A percentile compares a stretch with the other conserved stretches of the same genome.
phyloP scores from a whole-genome alignment of 2,329 filamentous ascomycete genomes.

The Chrysosporium queenslandicum region DNA sequence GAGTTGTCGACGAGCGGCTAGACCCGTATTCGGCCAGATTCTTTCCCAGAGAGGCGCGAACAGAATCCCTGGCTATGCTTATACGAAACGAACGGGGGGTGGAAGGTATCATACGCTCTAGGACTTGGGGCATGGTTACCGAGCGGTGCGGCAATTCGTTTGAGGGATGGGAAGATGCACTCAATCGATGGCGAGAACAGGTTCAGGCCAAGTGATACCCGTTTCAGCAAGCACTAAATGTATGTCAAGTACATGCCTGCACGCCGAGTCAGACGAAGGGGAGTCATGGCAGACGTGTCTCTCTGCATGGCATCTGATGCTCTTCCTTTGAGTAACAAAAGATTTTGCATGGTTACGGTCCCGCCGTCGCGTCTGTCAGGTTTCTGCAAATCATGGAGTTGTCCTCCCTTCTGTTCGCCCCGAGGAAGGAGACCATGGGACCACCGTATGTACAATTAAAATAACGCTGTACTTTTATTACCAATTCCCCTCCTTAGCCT shows the following conservation, averaged over 20 bases:
- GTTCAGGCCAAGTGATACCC: background rate
- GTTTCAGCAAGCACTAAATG: background rate
- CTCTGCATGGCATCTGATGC: too few relatives aligned
- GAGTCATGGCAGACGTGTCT: background rate
- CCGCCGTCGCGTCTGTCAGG: too few relatives aligned
- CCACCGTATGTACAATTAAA: too few relatives aligned
- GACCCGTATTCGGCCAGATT: slow-evolving; percentile 86
- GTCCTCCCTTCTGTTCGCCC: too few relatives aligned
- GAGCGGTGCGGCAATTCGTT: slow-evolving; percentile 59
- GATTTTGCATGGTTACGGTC: too few relatives aligned
- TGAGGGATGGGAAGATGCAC: slow-evolving; percentile 54
- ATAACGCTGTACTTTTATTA: background rate
- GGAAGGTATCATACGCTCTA: slow-evolving; percentile 66
- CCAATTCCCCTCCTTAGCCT: background rate
- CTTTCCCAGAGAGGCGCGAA: slow-evolving; percentile 62
- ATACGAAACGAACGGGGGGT: slow-evolving; percentile 60
- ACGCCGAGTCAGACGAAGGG: background rate
- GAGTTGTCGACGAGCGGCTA: slow-evolving; percentile 72
- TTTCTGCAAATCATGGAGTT: too few relatives aligned
- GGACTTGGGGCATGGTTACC: slow-evolving; percentile 70
- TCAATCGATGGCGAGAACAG: slow-evolving; percentile 51
- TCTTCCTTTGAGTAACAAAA: too few relatives aligned
- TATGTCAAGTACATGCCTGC: background rate
- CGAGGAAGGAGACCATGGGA: too few relatives aligned
- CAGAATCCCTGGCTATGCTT: slow-evolving; percentile 63